These are phyloP conservation scores for Mucor plumbeus DNA, from an alignment of 371 early-diverging fungal genomes.

Conservation along the genomic window DNA sequence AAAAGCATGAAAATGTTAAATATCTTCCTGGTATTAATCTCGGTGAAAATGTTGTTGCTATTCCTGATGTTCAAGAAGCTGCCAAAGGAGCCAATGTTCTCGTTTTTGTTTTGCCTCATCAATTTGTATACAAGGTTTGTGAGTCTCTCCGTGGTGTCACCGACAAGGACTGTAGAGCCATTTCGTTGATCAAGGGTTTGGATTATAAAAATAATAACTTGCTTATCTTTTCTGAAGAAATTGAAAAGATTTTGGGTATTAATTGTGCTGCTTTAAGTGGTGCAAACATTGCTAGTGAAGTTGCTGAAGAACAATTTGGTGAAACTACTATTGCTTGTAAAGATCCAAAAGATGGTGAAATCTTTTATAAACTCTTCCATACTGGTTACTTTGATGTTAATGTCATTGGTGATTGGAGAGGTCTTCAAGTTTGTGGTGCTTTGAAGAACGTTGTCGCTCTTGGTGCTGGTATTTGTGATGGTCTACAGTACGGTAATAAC, in stretches of 20 bases:
- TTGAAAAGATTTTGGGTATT: conserved; percentile 76
- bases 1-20: conserved; percentile 93
- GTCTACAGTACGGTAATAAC: conserved; percentile 88
- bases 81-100: conserved; percentile 83
- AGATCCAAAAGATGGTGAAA: conserved; percentile 69
- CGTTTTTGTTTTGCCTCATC: conserved; percentile 96
- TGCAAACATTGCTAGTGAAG: conserved; percentile 98
- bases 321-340: conserved; percentile 95
- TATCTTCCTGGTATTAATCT: conserved; percentile 89
- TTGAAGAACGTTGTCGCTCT: conserved; percentile 99
- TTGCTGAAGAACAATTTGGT: conserved; percentile 92
- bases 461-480: conserved; percentile 97
- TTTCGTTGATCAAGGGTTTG: conserved; percentile 92
- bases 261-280: conserved; percentile 90
- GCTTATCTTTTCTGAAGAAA: conserved; percentile 83
- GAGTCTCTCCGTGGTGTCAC: conserved; percentile 4
- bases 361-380: conserved; percentile 84
- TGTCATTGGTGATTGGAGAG: conserved; percentile 85
- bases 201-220: conserved; percentile 73
- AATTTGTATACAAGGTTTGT: conserved; percentile 84
- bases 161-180: conserved; percentile 47
- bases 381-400: conserved; percentile 88
- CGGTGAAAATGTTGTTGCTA: conserved; percentile 89
- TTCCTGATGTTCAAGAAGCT: conserved; percentile 76
- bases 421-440: conserved; percentile 98